Conservation (phyloP, 202 grass and related monocot species). For the Panicum virgatum region DNA sequence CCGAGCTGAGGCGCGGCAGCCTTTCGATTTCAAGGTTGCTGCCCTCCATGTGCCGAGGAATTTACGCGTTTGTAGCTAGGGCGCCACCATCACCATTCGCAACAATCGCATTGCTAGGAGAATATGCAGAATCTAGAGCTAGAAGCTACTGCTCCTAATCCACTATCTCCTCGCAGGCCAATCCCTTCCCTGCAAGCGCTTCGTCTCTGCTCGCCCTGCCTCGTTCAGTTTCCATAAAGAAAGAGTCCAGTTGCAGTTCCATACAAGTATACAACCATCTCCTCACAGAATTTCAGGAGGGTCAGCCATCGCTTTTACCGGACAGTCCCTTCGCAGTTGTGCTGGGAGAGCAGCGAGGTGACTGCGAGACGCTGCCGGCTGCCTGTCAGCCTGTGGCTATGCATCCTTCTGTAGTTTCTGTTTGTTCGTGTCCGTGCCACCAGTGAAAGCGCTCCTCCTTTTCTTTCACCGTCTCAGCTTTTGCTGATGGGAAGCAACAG, state of each 20-base stretch:
- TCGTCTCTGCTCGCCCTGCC: not conserved
- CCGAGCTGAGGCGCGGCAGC: not conserved
- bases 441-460: not conserved
- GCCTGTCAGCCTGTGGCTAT: no score
- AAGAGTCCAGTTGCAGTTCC: no score
- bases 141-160: not conserved
- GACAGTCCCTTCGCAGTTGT: no score
- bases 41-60: slow-evolving; percentile 31
- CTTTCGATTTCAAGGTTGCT: not conserved
- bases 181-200: not conserved
- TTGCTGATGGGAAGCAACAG: slow-evolving; percentile 14
- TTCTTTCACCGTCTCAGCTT: not conserved
- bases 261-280: no score
- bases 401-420: not conserved
- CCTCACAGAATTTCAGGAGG: no score
- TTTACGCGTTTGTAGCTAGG: no score
- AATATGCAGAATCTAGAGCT: not conserved
- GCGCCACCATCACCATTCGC: no score
- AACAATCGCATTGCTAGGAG: not conserved
- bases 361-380: no score
- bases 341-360: no score
- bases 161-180: not conserved
- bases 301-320: no score
- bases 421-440: slow-evolving; percentile 13
- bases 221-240: no score